Conservation (phyloP, 257 asterid species). For the Solanum sparsipilum region DNA sequence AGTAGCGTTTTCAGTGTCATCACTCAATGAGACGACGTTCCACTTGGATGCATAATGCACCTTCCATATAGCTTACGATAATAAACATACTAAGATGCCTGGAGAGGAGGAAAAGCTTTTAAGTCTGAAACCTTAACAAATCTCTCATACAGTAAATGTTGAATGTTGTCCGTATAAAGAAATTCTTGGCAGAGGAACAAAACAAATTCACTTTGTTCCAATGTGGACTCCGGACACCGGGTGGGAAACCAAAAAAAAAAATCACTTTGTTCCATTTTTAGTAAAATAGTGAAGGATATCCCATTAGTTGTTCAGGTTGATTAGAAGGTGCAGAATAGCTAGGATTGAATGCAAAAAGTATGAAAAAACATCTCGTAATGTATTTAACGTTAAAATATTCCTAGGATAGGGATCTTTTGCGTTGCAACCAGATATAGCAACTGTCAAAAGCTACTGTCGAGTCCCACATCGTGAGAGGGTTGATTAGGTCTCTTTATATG, state of each 20-base stretch:
- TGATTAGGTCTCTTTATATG: background rate
- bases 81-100: background rate
- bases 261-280: background rate
- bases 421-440: background rate
- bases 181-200: background rate
- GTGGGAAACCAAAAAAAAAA: too few relatives aligned
- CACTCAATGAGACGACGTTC: background rate
- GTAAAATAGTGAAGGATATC: background rate
- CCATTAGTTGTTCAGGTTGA: background rate
- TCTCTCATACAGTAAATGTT: background rate
- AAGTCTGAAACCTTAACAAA: background rate
- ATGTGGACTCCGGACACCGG: too few relatives aligned
- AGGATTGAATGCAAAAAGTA: background rate
- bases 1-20: background rate
- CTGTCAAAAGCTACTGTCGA: background rate
- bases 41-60: background rate
- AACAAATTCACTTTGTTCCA: background rate
- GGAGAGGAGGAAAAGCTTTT: background rate
- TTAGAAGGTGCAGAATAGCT: background rate
- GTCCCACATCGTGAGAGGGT: background rate
- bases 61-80: background rate
- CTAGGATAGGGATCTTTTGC: background rate
- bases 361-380: background rate
- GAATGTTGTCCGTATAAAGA: background rate
- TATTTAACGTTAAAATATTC: background rate